Conservation (phyloP, 2,329 filamentous ascomycete genomes). For the Calonectria pteridis region DNA sequence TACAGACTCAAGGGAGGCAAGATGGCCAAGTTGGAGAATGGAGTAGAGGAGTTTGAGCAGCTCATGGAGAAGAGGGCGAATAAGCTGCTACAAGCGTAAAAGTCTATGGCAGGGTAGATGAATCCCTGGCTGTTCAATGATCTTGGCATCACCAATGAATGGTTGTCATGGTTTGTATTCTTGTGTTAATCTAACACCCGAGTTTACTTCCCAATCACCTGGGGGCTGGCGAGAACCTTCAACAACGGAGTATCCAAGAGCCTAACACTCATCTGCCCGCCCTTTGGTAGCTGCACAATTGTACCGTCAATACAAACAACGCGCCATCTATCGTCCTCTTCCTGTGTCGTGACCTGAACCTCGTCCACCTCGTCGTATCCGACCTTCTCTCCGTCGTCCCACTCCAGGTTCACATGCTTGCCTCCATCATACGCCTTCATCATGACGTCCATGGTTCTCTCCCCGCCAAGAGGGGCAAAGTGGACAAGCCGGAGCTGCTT, state of each 20-base stretch:
- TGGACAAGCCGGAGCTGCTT: conserved; percentile 78
- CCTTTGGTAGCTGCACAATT: conserved; percentile 79
- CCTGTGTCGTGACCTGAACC: conserved; percentile 74
- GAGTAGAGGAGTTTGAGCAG: conserved; percentile 75
- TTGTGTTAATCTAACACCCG: neutral
- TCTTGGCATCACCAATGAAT: neutral
- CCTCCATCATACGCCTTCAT: conserved; percentile 70
- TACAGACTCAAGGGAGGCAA: conserved; percentile 71
- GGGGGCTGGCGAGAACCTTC: conserved; percentile 57
- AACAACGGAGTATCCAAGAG: conserved; percentile 59
- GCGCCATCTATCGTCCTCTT: conserved; percentile 81
- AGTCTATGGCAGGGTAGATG: neutral
- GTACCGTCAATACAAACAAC: conserved; percentile 93
- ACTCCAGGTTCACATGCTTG: conserved; percentile 64
- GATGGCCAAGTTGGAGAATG: conserved; percentile 66
- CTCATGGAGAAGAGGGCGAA: conserved; percentile 70
- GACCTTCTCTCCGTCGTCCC: conserved; percentile 71
- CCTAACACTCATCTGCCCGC: conserved; percentile 77
- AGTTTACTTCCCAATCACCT: conserved; percentile 28
- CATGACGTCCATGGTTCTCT: conserved; percentile 84
- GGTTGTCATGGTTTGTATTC: neutral
- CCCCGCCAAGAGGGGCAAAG: conserved; percentile 76
- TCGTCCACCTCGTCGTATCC: conserved; percentile 79
- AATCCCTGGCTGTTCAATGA: no score
- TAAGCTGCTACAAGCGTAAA: conserved; percentile 52